Conservation (phyloP, 371 early-diverging fungal genomes). For the Ordospora colligata region DNA sequence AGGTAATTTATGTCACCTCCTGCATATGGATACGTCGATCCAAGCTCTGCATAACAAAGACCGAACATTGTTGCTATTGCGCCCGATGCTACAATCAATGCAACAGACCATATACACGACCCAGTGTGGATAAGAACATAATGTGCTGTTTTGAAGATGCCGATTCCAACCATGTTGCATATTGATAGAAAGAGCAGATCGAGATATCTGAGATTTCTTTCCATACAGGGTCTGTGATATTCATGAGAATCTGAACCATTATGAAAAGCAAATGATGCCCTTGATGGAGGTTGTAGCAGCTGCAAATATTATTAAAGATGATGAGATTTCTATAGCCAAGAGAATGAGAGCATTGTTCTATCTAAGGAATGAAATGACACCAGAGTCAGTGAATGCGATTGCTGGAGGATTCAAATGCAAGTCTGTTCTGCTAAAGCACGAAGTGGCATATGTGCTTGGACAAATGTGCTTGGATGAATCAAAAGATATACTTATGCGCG, state of each 20-base stretch:
- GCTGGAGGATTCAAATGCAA: conserved; percentile 67
- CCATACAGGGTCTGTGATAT: neutral
- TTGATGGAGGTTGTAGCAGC: conserved; percentile 8
- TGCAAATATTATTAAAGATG: neutral
- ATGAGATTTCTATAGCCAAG: conserved; percentile 23
- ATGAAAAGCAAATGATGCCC: neutral
- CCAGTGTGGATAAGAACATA: neutral
- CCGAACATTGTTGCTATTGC: conserved; percentile 15
- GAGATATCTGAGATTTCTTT: neutral
- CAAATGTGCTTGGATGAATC: conserved; percentile 78
- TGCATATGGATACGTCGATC: conserved; percentile 21
- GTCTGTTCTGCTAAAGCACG: conserved; percentile 89
- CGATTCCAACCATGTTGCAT: conserved; percentile 20
- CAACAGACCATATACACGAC: neutral
- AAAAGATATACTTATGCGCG: conserved; percentile 65
- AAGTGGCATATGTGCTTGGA: conserved; percentile 92
- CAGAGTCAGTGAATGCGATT: conserved; percentile 68
- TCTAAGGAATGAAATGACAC: conserved; percentile 72
- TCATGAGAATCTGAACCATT: neutral
- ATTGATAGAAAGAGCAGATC: conserved; percentile 1
- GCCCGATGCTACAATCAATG: neutral
- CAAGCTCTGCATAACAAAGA: conserved; percentile 48
- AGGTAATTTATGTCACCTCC: conserved; percentile 38
- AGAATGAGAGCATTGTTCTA: conserved; percentile 76
- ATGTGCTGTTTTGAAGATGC: conserved; percentile 5